phyloP scores from a whole-genome alignment of 2,329 filamentous ascomycete genomes.

The Dactylellina haptotyla region DNA sequence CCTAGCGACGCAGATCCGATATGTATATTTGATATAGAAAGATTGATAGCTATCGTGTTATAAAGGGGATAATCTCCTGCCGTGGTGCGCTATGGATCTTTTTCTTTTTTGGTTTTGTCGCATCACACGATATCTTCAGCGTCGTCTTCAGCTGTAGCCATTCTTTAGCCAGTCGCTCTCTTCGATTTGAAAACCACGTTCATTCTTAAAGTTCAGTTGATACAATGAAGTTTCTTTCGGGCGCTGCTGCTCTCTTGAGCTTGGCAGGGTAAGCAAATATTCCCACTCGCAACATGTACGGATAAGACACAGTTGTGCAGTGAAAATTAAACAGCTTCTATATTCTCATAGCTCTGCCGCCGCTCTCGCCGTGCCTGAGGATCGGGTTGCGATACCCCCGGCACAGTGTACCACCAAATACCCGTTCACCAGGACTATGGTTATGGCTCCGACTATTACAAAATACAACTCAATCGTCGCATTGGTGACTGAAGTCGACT shows the following conservation, averaged over 20 bases:
- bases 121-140: too few relatives aligned
- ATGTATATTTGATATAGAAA: too few relatives aligned
- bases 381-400: background rate
- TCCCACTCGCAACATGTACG: background rate
- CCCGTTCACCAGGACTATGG: background rate
- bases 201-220: background rate
- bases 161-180: background rate
- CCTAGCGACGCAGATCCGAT: too few relatives aligned
- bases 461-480: background rate
- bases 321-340: background rate
- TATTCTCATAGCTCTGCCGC: background rate
- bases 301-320: background rate
- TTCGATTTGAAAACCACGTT: background rate
- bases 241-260: background rate
- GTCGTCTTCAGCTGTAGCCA: background rate
- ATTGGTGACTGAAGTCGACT: background rate
- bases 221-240: background rate
- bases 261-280: slow-evolving; percentile 6
- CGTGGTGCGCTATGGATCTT: too few relatives aligned
- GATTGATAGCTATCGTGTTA: too few relatives aligned
- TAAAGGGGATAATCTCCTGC: too few relatives aligned
- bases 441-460: background rate
- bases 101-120: background rate
- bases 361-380: background rate
- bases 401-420: background rate